These are phyloP conservation scores for Yarrowia sp. DNA, from an alignment of 805 yeast species.

Conservation along the genomic window DNA sequence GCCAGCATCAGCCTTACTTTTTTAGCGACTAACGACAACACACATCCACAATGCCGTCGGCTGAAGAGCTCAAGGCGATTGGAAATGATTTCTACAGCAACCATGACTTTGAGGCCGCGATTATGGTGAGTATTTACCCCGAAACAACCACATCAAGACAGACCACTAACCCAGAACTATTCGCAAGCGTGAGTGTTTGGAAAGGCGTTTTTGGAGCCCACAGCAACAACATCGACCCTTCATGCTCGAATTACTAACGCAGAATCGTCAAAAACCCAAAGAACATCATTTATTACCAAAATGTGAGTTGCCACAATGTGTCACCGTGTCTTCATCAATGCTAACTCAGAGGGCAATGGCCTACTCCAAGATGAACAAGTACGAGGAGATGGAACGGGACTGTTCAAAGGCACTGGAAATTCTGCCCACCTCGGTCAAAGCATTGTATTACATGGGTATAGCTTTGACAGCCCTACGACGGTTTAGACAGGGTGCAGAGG, in stretches of 20 bases:
- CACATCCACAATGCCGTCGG: neutral
- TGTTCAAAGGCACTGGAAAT: conserved; percentile 14
- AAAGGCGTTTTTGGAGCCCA: no score
- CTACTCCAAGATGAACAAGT: conserved; percentile 1
- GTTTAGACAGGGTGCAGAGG: conserved; percentile 6
- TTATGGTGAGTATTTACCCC: neutral
- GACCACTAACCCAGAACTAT: conserved; percentile 12
- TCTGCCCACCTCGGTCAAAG: neutral
- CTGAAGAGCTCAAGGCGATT: conserved; percentile 18
- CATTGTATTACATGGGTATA: conserved; percentile 2
- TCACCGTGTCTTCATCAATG: neutral
- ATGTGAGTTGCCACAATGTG: neutral
- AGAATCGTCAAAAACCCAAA: conserved; percentile 18
- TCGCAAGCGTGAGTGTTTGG: conserved; percentile 16
- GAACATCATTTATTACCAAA: conserved; percentile 16
- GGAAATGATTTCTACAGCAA: conserved; percentile 8
- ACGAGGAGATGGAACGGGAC: conserved; percentile 21
- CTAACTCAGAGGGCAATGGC: conserved; percentile 23
- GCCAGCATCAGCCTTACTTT: neutral
- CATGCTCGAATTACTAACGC: neutral
- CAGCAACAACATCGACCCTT: neutral
- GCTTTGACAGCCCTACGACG: conserved; percentile 2
- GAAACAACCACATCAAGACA: neutral
- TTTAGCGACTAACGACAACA: neutral
- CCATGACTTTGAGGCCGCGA: conserved; percentile 11